phyloP scores from a whole-genome alignment of 75 land plant species.

The Chamaecyparis obtusa region DNA sequence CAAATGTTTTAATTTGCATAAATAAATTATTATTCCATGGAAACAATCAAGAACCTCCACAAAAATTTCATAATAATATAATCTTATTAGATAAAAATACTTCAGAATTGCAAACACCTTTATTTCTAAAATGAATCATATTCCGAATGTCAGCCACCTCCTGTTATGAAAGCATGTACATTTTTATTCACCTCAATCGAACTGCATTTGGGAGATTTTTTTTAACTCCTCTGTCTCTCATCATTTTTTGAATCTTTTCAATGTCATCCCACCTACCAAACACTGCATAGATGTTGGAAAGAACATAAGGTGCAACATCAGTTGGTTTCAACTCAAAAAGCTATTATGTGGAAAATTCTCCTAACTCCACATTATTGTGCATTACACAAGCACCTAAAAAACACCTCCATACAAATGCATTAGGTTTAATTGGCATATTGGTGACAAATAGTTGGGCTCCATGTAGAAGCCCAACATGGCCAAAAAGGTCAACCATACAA shows the following conservation, averaged over 20 bases:
- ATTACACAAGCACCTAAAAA: conserved; percentile 33
- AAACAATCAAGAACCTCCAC: too few species aligned
- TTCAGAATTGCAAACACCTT: too few species aligned
- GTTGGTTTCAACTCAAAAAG: conserved; percentile 37
- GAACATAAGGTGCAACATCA: conserved; percentile 45
- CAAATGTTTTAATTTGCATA: too few species aligned
- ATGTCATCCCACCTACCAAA: conserved; percentile 41
- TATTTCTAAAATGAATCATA: neutral
- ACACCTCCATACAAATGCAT: conserved; percentile 48
- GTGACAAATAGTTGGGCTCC: conserved; percentile 14
- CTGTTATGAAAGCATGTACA: neutral
- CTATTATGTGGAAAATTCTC: conserved; percentile 30
- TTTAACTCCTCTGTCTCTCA: neutral
- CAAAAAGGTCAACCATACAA: conserved; percentile 7
- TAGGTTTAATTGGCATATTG: conserved; percentile 41
- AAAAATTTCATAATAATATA: too few species aligned
- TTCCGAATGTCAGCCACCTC: neutral
- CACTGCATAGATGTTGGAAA: conserved; percentile 51
- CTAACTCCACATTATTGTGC: conserved; percentile 37
- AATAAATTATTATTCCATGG: too few species aligned
- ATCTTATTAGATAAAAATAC: too few species aligned
- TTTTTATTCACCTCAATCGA: neutral
- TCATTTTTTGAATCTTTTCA: conserved; percentile 19
- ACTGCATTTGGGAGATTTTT: neutral
- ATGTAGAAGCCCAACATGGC: neutral